Evolutionary conservation across 176 grass and related monocot species (phyloP).

Genomic region (Thinopyrum elongatum): DNA sequence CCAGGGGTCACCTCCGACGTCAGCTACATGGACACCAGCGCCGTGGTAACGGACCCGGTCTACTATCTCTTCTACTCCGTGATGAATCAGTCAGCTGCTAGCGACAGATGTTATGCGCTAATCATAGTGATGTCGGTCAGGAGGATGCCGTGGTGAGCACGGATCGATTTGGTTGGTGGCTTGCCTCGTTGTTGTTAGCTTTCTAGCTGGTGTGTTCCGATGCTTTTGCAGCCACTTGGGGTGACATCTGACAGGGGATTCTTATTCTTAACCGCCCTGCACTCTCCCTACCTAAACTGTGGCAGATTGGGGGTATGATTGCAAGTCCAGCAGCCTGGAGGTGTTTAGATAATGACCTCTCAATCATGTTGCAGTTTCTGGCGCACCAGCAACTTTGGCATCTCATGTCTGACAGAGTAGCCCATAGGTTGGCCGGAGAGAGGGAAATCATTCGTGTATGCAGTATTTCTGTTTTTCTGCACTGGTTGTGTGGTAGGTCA

Average conservation of each 20-base stretch:
- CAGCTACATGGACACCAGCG: conserved; percentile 93
- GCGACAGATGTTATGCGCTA: not conserved
- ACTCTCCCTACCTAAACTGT: conserved; percentile 8
- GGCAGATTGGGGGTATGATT: not conserved
- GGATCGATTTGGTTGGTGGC: not conserved
- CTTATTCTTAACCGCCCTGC: not conserved
- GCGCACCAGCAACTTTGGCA: not conserved
- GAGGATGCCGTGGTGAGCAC: not conserved
- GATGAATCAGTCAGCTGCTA: not conserved
- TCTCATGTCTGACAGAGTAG: not conserved
- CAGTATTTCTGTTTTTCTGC: not conserved
- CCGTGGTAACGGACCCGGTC: conserved; percentile 52
- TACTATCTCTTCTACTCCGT: not conserved
- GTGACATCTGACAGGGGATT: not conserved
- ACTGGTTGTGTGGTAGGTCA: not conserved
- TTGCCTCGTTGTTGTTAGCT: not conserved
- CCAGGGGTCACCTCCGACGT: conserved; percentile 92
- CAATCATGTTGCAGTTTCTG: not conserved
- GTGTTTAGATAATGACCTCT: not conserved
- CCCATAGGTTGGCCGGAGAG: not conserved
- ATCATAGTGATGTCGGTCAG: not conserved
- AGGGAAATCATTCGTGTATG: not conserved
- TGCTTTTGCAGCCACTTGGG: not conserved
- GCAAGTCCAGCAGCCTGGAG: not conserved
- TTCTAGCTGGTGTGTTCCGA: not conserved